Evolutionary conservation across 116 monocot genomes (phyloP).

Genomic region (Iris pallida): DNA sequence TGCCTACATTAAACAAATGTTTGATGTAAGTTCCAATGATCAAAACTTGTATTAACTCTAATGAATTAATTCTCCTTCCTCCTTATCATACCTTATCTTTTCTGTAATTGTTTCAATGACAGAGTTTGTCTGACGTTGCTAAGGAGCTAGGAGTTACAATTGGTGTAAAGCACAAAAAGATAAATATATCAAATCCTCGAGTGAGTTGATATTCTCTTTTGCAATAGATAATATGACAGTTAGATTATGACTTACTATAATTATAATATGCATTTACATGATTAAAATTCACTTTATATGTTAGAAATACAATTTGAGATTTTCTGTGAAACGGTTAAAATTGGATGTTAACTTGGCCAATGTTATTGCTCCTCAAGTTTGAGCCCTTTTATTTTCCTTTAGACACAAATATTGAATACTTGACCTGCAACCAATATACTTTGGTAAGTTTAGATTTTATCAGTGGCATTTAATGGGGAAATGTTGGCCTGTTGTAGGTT

Average conservation of each 20-base stretch:
- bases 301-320: too few relatives aligned
- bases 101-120: constrained; percentile 23
- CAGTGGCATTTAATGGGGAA: background rate
- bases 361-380: too few relatives aligned
- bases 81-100: background rate
- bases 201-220: constrained; percentile 36
- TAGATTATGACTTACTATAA: too few relatives aligned
- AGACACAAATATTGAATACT: too few relatives aligned
- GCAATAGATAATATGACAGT: too few relatives aligned
- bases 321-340: too few relatives aligned
- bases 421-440: too few relatives aligned
- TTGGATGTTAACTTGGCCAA: too few relatives aligned
- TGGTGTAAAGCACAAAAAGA: constrained; percentile 95
- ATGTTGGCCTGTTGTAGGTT: constrained; percentile 44
- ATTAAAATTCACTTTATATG: too few relatives aligned
- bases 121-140: constrained; percentile 83
- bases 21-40: constrained; percentile 45
- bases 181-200: constrained; percentile 90
- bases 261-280: too few relatives aligned
- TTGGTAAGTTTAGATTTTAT: too few relatives aligned
- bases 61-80: background rate
- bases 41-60: background rate
- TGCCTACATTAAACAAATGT: constrained; percentile 82
- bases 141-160: constrained; percentile 66
- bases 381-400: too few relatives aligned